Percentiles rank a stretch among this genome's conserved stretches.
Evolutionary conservation across 768 basidiomycete species (phyloP).

Genomic region (Tubosaeta sp.): DNA sequence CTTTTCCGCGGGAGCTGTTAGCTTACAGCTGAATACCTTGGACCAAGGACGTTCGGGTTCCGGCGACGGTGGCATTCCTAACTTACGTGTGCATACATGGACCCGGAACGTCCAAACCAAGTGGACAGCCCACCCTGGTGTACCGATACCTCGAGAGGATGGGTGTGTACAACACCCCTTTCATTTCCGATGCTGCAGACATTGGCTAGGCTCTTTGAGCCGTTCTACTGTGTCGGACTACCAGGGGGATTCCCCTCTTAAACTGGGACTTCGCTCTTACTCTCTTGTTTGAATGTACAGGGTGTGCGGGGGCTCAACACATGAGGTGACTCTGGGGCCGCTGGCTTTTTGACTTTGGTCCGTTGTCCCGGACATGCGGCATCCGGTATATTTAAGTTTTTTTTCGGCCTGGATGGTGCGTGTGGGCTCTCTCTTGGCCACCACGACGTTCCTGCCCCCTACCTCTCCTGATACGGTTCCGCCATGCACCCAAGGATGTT

Average conservation of each 20-base stretch:
- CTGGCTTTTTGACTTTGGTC: slow-evolving; percentile 20
- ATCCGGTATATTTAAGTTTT: slow-evolving; percentile 20
- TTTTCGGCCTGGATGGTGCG: background rate
- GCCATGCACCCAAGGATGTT: slow-evolving; percentile 18
- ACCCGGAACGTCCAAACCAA: background rate
- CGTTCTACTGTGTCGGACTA: slow-evolving; percentile 7
- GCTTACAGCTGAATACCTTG: background rate
- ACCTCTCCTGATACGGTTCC: background rate
- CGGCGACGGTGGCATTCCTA: background rate
- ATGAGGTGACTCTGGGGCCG: slow-evolving; percentile 14
- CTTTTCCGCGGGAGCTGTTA: background rate
- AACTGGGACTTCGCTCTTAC: slow-evolving; percentile 3
- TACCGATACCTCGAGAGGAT: background rate
- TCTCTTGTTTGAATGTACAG: slow-evolving; percentile 1
- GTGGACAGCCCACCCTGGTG: background rate
- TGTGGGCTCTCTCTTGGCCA: slow-evolving; percentile 14
- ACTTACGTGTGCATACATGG: background rate
- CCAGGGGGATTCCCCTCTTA: slow-evolving; percentile 10
- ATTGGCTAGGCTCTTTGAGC: background rate
- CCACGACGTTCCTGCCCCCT: slow-evolving; percentile 8
- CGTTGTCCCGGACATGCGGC: slow-evolving; percentile 16
- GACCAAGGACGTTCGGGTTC: background rate
- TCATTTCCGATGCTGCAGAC: slow-evolving; percentile 21
- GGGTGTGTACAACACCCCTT: slow-evolving; percentile 1
- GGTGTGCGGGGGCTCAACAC: slow-evolving; percentile 19